A percentile compares a stretch with the other conserved stretches of the same genome.
phyloP scores from a whole-genome alignment of 108 stramenopile species.

The Stephanodiscus minutulus region DNA sequence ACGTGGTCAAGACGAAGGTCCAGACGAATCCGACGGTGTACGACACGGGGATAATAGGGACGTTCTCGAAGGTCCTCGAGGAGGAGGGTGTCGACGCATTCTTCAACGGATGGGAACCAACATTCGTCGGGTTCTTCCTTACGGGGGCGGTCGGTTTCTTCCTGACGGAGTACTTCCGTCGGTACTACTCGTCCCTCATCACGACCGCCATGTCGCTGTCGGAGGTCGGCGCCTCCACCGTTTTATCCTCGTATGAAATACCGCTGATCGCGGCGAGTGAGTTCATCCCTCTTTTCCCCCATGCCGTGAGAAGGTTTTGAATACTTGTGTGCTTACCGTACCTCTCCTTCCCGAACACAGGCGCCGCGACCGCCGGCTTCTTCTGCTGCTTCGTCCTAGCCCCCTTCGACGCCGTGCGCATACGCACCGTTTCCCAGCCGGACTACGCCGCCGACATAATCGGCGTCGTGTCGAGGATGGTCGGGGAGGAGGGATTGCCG shows the following conservation, averaged over 20 bases:
- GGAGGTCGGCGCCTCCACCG: slow-evolving; percentile 22
- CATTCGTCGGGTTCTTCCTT: slow-evolving; percentile 80
- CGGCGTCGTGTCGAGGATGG: slow-evolving; percentile 57
- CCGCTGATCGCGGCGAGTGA: slow-evolving; percentile 37
- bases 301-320: no score
- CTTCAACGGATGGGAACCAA: slow-evolving; percentile 85
- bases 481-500: slow-evolving; percentile 59
- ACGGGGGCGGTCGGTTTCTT: slow-evolving; percentile 73
- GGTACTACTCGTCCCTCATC: slow-evolving; percentile 42
- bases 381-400: slow-evolving; percentile 62
- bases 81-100: slow-evolving; percentile 63
- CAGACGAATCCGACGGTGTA: slow-evolving; percentile 85
- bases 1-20: slow-evolving; percentile 83
- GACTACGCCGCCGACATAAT: slow-evolving; percentile 62
- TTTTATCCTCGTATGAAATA: slow-evolving; percentile 34
- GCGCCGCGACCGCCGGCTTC: slow-evolving; percentile 47
- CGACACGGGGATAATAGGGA: slow-evolving; percentile 46
- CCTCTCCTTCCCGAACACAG: no score
- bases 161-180: slow-evolving; percentile 71
- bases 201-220: slow-evolving; percentile 17
- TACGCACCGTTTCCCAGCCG: slow-evolving; percentile 69
- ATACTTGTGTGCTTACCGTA: no score
- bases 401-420: slow-evolving; percentile 74
- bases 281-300: no score
- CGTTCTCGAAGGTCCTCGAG: slow-evolving; percentile 62